phyloP scores from a whole-genome alignment of 176 grass and related monocot genomes.

The Pharus latifolius region DNA sequence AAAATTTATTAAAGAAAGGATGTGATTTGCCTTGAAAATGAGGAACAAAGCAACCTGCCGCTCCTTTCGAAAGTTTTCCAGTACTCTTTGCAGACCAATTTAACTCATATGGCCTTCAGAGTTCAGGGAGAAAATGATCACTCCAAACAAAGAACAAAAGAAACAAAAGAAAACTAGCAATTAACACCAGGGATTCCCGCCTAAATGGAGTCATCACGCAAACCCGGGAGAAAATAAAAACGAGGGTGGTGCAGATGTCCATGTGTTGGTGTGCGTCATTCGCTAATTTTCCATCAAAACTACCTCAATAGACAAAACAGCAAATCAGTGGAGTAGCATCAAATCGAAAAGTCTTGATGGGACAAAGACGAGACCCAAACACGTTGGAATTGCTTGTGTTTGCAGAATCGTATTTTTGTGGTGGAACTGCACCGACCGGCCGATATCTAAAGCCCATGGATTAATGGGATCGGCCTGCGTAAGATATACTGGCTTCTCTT shows the following conservation, averaged over 20 bases:
- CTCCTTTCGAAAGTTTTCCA: not conserved
- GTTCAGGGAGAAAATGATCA: not conserved
- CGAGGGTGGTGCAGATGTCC: slow-evolving; percentile 15
- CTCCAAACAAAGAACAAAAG: not conserved
- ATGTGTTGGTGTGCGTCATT: slow-evolving; percentile 9
- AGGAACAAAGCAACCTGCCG: not conserved
- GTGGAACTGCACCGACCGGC: too few relatives aligned
- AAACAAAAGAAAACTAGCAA: not conserved
- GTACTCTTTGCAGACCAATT: not conserved
- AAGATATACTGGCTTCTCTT: not conserved
- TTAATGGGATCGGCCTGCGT: not conserved
- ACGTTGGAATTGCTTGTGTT: too few relatives aligned
- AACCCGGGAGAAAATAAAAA: too few relatives aligned
- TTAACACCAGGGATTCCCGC: slow-evolving; percentile 24
- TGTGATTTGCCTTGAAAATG: not conserved
- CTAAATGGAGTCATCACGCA: slow-evolving; percentile 16
- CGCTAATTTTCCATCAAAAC: not conserved
- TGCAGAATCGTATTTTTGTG: too few relatives aligned
- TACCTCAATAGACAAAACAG: too few relatives aligned
- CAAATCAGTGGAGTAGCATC: not conserved
- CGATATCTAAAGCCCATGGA: not conserved
- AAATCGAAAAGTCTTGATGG: not conserved
- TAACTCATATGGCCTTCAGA: not conserved
- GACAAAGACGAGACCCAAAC: too few relatives aligned
- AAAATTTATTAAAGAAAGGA: too few relatives aligned